Conservation (phyloP, 192 early-diverging fungal genomes). For the Irineochytrium annulatum region DNA sequence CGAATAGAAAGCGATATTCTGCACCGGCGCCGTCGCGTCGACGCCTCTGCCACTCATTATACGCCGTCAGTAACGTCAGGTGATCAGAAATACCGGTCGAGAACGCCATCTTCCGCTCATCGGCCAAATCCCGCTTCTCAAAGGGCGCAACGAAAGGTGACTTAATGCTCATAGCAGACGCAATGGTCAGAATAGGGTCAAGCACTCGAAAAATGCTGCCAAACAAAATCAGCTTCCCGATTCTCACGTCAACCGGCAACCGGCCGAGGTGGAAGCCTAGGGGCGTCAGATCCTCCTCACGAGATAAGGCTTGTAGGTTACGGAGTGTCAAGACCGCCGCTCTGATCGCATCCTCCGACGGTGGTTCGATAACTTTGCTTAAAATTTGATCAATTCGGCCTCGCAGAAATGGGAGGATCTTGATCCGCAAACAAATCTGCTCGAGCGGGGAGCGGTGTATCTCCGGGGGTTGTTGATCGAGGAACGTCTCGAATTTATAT, state of each 20-base stretch:
- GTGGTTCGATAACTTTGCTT: conserved; percentile 56
- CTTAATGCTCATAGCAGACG: conserved; percentile 37
- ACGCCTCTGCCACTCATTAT: conserved; percentile 31
- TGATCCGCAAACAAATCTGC: conserved; percentile 58
- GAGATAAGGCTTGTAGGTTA: conserved; percentile 21
- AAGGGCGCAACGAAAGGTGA: conserved; percentile 48
- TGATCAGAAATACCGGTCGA: conserved; percentile 33
- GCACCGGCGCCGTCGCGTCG: conserved; percentile 22
- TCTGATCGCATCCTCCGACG: conserved; percentile 49
- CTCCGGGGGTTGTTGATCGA: conserved; percentile 69
- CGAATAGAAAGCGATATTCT: conserved; percentile 30
- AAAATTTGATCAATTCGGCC: conserved; percentile 43
- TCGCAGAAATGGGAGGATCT: conserved; percentile 23
- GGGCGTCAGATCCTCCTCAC: conserved; percentile 56
- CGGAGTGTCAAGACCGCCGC: conserved; percentile 50
- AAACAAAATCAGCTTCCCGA: conserved; percentile 39
- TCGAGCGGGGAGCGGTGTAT: conserved; percentile 76
- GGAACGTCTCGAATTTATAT: conserved; percentile 43
- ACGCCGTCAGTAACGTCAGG: conserved; percentile 43
- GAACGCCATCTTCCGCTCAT: conserved; percentile 36
- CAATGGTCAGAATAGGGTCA: conserved; percentile 47
- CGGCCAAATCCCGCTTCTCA: conserved; percentile 41
- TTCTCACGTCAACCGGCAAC: conserved; percentile 69
- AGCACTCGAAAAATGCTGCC: conserved; percentile 47
- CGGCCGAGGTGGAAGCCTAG: conserved; percentile 68